phyloP scores from a whole-genome alignment of 2,329 filamentous ascomycete genomes.

The Dothideomycetes sp. region DNA sequence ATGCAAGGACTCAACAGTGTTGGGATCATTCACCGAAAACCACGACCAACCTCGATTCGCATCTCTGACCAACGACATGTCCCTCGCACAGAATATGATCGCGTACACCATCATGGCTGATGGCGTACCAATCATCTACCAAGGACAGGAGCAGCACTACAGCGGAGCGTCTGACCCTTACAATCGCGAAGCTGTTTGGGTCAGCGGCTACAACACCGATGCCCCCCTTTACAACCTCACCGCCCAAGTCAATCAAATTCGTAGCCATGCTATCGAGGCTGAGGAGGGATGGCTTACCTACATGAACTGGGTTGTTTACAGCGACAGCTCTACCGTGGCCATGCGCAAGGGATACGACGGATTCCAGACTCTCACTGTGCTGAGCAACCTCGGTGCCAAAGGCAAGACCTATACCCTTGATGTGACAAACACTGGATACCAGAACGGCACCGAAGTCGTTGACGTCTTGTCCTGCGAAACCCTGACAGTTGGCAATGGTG shows the following conservation, averaged over 20 bases:
- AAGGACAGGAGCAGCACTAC: conserved; percentile 57
- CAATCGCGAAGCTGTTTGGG: conserved; percentile 36
- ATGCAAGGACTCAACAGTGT: conserved; percentile 31
- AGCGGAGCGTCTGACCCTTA: conserved; percentile 27
- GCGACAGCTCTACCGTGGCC: conserved; percentile 34
- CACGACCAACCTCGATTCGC: conserved; percentile 34
- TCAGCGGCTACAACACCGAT: conserved; percentile 32
- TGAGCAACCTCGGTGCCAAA: conserved; percentile 25
- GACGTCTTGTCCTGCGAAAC: conserved; percentile 31
- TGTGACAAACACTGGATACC: conserved; percentile 22
- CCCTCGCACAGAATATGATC: conserved; percentile 52
- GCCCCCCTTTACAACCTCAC: conserved; percentile 35
- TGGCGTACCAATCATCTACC: conserved; percentile 57
- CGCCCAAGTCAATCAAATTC: conserved; percentile 41
- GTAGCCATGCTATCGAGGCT: conserved; percentile 35
- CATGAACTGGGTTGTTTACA: conserved; percentile 32
- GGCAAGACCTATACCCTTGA: conserved; percentile 21
- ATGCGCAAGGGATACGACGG: conserved; percentile 37
- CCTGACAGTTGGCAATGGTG: conserved; percentile 21
- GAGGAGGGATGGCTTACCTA: conserved; percentile 32
- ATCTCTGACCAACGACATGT: conserved; percentile 42
- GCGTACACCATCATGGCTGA: conserved; percentile 52
- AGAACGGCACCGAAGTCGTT: conserved; percentile 24
- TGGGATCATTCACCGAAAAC: conserved; percentile 33
- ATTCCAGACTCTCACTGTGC: conserved; percentile 30